These are phyloP conservation scores for Mortierella sp. DNA, from an alignment of 371 early-diverging fungal species.

Conservation along the genomic window DNA sequence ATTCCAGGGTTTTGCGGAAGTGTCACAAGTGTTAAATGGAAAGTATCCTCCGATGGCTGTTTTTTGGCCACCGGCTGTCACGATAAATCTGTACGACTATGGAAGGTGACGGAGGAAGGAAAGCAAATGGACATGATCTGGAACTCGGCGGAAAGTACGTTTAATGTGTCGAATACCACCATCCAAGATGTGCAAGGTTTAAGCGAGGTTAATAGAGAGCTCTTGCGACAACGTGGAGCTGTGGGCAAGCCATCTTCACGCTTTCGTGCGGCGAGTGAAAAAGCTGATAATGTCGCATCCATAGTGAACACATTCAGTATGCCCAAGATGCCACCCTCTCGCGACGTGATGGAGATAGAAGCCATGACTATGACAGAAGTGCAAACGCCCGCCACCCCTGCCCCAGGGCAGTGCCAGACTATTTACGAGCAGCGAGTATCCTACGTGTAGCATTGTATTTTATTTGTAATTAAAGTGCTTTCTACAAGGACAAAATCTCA, in stretches of 20 bases:
- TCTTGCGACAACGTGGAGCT: background rate
- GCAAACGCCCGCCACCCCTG: too few relatives aligned
- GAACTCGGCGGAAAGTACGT: background rate
- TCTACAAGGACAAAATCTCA: too few relatives aligned
- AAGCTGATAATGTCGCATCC: too few relatives aligned
- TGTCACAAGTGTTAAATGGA: background rate
- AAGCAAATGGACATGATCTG: background rate
- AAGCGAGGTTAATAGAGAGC: background rate
- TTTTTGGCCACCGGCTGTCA: background rate
- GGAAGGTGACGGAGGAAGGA: background rate
- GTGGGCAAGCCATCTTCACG: background rate
- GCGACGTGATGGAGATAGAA: too few relatives aligned
- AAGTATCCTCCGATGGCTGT: background rate
- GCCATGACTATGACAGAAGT: too few relatives aligned
- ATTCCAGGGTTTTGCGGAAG: background rate
- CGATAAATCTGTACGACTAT: background rate
- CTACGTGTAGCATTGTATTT: too few relatives aligned
- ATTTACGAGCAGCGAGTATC: too few relatives aligned
- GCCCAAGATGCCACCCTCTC: too few relatives aligned
- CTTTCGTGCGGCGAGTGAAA: too few relatives aligned
- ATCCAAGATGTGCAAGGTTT: slow-evolving; percentile 12
- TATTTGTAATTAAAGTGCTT: too few relatives aligned
- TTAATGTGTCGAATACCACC: background rate
- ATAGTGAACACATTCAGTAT: too few relatives aligned
- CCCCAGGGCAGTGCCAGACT: too few relatives aligned